These are phyloP conservation scores for Backusella parvicylindrica DNA, from an alignment of 192 early-diverging fungal species.

Conservation along the genomic window DNA sequence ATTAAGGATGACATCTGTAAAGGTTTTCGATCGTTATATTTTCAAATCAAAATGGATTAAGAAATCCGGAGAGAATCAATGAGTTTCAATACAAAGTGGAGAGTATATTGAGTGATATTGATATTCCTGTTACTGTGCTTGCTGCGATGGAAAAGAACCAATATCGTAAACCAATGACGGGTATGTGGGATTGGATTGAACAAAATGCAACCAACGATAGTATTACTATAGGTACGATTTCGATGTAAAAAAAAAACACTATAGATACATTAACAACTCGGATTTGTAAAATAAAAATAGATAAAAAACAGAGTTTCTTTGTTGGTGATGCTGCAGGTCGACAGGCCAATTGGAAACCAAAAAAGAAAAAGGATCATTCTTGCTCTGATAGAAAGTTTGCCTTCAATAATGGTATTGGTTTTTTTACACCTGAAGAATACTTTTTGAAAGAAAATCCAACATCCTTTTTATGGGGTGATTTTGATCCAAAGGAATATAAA, in stretches of 20 bases:
- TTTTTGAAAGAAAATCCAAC: conserved; percentile 53
- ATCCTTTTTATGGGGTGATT: conserved; percentile 45
- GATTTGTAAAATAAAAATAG: conserved; percentile 29
- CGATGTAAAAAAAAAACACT: neutral
- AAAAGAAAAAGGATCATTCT: conserved; percentile 68
- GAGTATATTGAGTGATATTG: conserved; percentile 32
- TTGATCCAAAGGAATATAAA: conserved; percentile 43
- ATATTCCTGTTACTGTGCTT: conserved; percentile 66
- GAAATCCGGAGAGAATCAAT: conserved; percentile 36
- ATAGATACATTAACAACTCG: neutral
- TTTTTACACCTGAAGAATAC: conserved; percentile 80
- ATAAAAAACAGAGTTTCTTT: conserved; percentile 65
- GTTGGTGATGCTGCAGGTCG: conserved; percentile 96
- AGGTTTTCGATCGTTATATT: conserved; percentile 72
- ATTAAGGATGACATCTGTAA: too few species aligned
- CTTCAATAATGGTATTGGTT: conserved; percentile 63
- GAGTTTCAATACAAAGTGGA: conserved; percentile 48
- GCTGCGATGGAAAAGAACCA: conserved; percentile 67
- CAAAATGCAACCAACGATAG: conserved; percentile 37
- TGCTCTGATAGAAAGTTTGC: conserved; percentile 88
- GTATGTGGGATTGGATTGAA: conserved; percentile 62
- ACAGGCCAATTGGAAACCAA: conserved; percentile 54
- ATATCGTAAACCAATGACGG: conserved; percentile 71
- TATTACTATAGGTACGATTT: conserved; percentile 32
- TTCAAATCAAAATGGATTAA: conserved; percentile 69